Conservation (phyloP, 768 basidiomycete species). For the Mycena albidolilacea region DNA sequence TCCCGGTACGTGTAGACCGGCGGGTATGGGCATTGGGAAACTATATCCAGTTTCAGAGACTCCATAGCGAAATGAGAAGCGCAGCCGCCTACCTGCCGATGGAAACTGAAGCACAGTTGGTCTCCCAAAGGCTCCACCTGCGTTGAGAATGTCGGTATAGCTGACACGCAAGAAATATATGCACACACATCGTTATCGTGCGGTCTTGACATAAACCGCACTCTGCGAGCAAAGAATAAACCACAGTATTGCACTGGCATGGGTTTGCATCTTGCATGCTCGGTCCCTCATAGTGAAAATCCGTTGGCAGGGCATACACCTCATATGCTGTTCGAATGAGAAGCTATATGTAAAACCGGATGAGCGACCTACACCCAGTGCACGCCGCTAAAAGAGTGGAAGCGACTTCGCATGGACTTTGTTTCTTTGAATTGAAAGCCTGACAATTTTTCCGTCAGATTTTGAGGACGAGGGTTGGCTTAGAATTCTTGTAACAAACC, state of each 20-base stretch:
- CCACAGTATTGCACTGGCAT: slow-evolving; percentile 62
- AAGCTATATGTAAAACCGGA: not conserved
- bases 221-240: slow-evolving; percentile 59
- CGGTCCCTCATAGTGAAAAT: slow-evolving; percentile 48
- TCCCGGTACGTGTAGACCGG: slow-evolving; percentile 64
- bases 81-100: slow-evolving; percentile 28
- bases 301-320: slow-evolving; percentile 44
- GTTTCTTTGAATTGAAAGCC: slow-evolving; percentile 61
- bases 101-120: slow-evolving; percentile 40
- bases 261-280: slow-evolving; percentile 42
- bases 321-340: slow-evolving; percentile 47
- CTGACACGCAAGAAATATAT: not conserved
- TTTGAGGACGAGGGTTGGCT: not conserved
- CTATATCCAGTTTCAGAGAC: slow-evolving; percentile 10
- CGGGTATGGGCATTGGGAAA: slow-evolving; percentile 60
- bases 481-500: slow-evolving; percentile 46
- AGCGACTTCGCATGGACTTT: slow-evolving; percentile 56
- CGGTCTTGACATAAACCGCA: slow-evolving; percentile 60
- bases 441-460: slow-evolving; percentile 31
- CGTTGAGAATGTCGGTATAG: not conserved
- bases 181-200: slow-evolving; percentile 49
- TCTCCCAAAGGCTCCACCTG: slow-evolving; percentile 43
- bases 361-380: slow-evolving; percentile 42
- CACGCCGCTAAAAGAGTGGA: slow-evolving; percentile 53
- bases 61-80: slow-evolving; percentile 9